Evolutionary conservation across 805 yeast genomes (phyloP).

Genomic region (Yarrowia sp.): DNA sequence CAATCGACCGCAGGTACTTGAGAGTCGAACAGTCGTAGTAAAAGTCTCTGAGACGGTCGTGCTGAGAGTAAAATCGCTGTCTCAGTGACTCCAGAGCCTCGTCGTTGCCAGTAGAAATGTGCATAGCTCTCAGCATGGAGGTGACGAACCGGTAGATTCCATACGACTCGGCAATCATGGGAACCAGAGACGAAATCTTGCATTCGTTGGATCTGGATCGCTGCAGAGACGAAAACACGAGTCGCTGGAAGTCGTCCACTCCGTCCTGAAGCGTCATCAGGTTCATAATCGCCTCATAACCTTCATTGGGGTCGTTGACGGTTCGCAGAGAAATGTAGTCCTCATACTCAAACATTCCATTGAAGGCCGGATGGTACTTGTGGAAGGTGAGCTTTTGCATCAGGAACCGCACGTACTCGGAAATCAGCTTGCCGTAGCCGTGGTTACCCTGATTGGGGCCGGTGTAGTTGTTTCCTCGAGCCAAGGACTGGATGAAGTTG

Average conservation of each 20-base stretch:
- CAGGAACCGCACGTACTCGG: constrained; percentile 70
- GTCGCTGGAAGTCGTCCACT: constrained; percentile 71
- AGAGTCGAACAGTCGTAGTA: constrained; percentile 88
- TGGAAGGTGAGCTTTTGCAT: constrained; percentile 79
- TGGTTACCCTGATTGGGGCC: constrained; percentile 27
- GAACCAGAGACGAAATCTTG: constrained; percentile 81
- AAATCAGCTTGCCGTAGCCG: constrained; percentile 66
- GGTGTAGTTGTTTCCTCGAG: constrained; percentile 40
- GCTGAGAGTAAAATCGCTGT: constrained; percentile 69
- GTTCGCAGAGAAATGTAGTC: constrained; percentile 86
- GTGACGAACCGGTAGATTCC: constrained; percentile 88
- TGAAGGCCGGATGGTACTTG: constrained; percentile 79
- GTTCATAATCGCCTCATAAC: constrained; percentile 84
- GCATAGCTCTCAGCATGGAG: constrained; percentile 87
- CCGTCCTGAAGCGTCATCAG: constrained; percentile 82
- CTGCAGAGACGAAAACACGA: constrained; percentile 69
- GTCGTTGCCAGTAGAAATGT: constrained; percentile 65
- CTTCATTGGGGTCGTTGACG: constrained; percentile 92
- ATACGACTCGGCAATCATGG: constrained; percentile 84
- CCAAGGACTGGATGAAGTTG: constrained; percentile 74
- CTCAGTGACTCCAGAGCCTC: constrained; percentile 75
- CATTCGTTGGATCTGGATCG: constrained; percentile 64
- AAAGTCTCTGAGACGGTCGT: constrained; percentile 68
- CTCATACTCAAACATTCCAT: constrained; percentile 93
- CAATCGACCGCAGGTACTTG: constrained; percentile 73